These are phyloP conservation scores for Leucosporidium yakuticum DNA, from an alignment of 768 basidiomycete genomes.

Conservation along the genomic window DNA sequence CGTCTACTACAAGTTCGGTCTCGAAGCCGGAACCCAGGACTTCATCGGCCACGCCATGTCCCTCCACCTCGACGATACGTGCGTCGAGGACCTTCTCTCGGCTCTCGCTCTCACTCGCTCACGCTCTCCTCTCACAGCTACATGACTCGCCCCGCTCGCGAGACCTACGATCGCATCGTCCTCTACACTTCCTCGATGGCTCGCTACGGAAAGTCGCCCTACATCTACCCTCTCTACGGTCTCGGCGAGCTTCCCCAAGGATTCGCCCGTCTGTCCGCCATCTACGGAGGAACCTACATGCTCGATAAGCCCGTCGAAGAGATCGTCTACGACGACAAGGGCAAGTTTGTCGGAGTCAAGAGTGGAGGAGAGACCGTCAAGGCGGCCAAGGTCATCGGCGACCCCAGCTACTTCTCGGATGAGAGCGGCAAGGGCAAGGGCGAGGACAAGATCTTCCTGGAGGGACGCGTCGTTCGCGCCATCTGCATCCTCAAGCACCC, in stretches of 20 bases:
- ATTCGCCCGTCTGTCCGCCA: conserved; percentile 94
- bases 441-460: conserved; percentile 71
- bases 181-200: conserved; percentile 99
- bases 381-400: conserved; percentile 96
- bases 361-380: conserved; percentile 85
- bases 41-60: conserved; percentile 99
- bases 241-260: conserved; percentile 98
- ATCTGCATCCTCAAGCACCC: conserved; percentile 98
- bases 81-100: conserved; percentile 42
- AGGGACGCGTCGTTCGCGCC: conserved; percentile 88
- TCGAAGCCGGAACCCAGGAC: conserved; percentile 95
- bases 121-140: conserved; percentile 54
- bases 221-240: conserved; percentile 98
- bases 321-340: conserved; percentile 76
- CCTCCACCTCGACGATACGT: conserved; percentile 95
- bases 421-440: conserved; percentile 62
- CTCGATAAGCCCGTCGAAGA: conserved; percentile 89
- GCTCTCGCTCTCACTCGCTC: neutral
- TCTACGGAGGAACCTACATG: conserved; percentile 99
- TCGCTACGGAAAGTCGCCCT: conserved; percentile 97
- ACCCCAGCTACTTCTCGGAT: conserved; percentile 86
- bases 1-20: conserved; percentile 93
- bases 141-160: conserved; percentile 82
- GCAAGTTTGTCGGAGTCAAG: conserved; percentile 88
- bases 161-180: conserved; percentile 87